Conservation (phyloP, 345 rosid genomes). For the Populus deltoides region DNA sequence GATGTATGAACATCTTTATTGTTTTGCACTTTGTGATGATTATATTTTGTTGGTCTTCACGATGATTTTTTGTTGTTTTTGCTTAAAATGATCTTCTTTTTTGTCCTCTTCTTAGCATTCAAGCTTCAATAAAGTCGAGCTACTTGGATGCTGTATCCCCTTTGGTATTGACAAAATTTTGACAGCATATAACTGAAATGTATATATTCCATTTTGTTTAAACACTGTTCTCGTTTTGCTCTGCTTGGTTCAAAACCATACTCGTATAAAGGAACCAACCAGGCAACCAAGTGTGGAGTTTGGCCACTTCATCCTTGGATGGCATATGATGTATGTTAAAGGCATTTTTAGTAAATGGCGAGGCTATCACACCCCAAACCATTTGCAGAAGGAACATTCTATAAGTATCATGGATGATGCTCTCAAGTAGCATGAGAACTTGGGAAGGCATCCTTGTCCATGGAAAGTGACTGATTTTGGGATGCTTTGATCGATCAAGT, state of each 20-base stretch:
- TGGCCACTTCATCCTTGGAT: neutral
- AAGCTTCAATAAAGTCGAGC: neutral
- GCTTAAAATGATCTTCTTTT: neutral
- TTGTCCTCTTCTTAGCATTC: neutral
- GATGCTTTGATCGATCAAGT: neutral
- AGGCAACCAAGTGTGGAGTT: neutral
- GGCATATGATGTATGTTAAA: neutral
- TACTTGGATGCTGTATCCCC: neutral
- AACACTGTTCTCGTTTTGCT: neutral
- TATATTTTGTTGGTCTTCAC: neutral
- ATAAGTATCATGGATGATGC: neutral
- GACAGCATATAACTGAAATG: neutral
- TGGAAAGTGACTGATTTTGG: neutral
- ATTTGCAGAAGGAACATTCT: neutral
- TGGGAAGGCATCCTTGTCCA: neutral
- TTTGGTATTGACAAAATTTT: neutral
- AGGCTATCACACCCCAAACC: neutral
- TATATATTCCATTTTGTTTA: neutral
- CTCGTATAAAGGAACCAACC: neutral
- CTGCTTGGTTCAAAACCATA: neutral
- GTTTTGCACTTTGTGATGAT: neutral
- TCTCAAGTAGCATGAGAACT: neutral
- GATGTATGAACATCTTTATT: neutral
- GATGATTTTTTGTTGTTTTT: neutral
- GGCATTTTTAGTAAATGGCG: neutral